Evolutionary conservation across 129 eudicot species (phyloP).

Genomic region (Flaveria brownii): DNA sequence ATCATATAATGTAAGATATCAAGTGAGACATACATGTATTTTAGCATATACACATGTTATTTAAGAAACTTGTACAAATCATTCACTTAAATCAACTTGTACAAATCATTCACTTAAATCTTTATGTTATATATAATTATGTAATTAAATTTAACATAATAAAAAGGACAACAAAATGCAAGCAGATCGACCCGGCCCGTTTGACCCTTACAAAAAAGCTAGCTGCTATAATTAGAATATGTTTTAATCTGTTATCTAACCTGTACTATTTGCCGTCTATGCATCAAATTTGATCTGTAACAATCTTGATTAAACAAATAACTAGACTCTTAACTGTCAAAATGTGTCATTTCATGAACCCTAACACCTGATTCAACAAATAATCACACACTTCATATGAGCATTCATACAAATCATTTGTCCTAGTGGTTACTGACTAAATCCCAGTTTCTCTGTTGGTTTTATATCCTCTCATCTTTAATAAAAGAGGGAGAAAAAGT

Average conservation of each 20-base stretch:
- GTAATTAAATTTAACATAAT: too few relatives aligned
- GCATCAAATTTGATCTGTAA: not conserved
- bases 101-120: not conserved
- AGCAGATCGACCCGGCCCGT: not conserved
- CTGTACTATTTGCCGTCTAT: not conserved
- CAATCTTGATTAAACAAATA: not conserved
- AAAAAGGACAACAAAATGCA: not conserved
- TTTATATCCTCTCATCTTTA: not conserved
- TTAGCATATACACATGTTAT: not conserved
- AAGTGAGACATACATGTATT: not conserved
- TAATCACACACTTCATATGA: constrained; percentile 10
- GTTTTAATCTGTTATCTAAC: not conserved
- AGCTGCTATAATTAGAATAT: not conserved
- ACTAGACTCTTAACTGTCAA: not conserved
- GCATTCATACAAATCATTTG: not conserved
- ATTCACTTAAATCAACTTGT: not conserved
- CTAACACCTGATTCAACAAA: not conserved
- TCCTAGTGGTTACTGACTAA: not conserved
- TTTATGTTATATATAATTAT: not conserved
- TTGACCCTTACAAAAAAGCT: not conserved
- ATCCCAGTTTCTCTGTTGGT: constrained; percentile 6
- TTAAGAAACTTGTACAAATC: not conserved
- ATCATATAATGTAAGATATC: constrained; percentile 4
- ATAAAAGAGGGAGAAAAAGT: not conserved
- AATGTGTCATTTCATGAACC: not conserved